Percentiles rank a stretch among this genome's conserved stretches.
Conservation (phyloP, 768 basidiomycete genomes). For the Rhodocollybia butyracea region DNA sequence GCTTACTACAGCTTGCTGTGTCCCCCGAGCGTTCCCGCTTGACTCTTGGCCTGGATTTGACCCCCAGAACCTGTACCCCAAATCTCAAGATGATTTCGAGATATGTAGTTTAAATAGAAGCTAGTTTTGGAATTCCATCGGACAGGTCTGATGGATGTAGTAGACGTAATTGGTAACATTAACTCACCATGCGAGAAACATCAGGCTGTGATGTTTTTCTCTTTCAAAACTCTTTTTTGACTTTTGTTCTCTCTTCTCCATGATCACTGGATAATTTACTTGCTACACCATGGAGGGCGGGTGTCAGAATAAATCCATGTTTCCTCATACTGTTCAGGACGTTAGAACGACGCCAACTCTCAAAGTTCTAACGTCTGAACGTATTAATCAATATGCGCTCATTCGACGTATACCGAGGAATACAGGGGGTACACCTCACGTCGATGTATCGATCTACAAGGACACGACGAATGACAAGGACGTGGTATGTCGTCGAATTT, state of each 20-base stretch:
- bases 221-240: neutral
- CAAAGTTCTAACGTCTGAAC: conserved; percentile 29
- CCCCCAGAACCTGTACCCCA: no score
- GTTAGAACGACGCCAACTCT: conserved; percentile 43
- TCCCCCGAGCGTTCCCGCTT: no score
- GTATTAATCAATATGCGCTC: conserved; percentile 68
- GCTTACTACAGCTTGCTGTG: no score
- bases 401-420: neutral
- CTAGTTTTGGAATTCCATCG: no score
- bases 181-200: no score
- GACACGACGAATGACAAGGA: conserved; percentile 28
- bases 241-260: neutral
- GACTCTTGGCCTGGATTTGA: no score
- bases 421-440: conserved; percentile 31
- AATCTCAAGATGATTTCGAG: no score
- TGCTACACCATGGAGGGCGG: neutral
- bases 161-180: no score
- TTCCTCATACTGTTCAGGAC: conserved; percentile 35
- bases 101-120: no score
- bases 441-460: conserved; percentile 70
- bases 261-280: conserved; percentile 3
- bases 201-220: no score
- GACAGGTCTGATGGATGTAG: no score
- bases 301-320: conserved; percentile 12
- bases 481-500: conserved; percentile 40